Base-by-base conservation (phyloP, 2,329 filamentous ascomycete species). In the Aspergillus floridensis region DNA sequence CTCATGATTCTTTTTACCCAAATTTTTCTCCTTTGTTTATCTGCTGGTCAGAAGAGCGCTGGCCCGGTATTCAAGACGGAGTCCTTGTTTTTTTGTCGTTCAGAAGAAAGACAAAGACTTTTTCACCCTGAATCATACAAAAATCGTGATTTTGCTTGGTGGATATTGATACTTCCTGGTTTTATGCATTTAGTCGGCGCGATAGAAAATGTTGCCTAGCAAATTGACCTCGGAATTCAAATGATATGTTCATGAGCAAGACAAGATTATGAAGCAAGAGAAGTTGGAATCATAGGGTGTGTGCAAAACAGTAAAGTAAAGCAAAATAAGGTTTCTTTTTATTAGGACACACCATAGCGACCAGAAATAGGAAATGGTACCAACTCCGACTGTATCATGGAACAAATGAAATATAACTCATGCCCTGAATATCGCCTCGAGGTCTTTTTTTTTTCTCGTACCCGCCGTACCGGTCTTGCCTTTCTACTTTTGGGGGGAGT, bases 371-470 rank as follows among this genome's bases (percentile, higher is more conserved):
- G 68, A 66, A 65, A 66, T 64, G 68, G 68, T 73, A 73, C 72
- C 72, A 74, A 74, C 72, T 74, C 72, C 72, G 70, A 70, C 61
- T 72, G 69, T 69, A 73, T 74, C 71, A 71, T 73, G 70, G 69
- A 73, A 73, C 70, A 68, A 72, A 72, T 64, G 68, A 72, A 72
- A 74, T 44, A 67, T 65, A 71, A 71, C 69, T 70, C 68, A 71
- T 71, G 68, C 68, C 71, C 67, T 70, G 63, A 67, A 35, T 62
- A 66, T 62, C 57, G 65, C 69, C 66, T 63, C 64, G 62, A 67
- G 68, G 63, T 67, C 66, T 70, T 70, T 22, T 70, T 70, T 22
- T 22, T 22, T 29, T 56, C 64, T 66, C 67, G 60, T 67, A 65
- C 65, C 63, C 62, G 66, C 63, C 67, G 66, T 65, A 57, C 56